These are phyloP conservation scores for Onygenales sp. DNA, from an alignment of 2,329 filamentous ascomycete genomes.

Conservation along the genomic window DNA sequence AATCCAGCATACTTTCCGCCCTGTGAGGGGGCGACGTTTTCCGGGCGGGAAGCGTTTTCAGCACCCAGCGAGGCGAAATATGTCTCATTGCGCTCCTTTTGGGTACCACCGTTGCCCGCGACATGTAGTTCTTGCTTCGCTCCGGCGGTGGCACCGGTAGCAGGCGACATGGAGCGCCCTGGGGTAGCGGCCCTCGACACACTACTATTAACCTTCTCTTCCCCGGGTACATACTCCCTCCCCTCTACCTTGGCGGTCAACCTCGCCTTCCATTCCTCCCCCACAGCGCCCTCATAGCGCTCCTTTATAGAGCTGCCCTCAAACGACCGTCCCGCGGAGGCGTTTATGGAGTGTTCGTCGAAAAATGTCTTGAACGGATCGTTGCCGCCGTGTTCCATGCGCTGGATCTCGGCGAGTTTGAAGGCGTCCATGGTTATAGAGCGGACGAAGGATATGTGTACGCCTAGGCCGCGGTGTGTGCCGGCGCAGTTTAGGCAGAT, in stretches of 20 bases:
- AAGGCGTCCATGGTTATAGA: conserved; percentile 99
- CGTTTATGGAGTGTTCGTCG: conserved; percentile 58
- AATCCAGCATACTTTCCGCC: conserved; percentile 91
- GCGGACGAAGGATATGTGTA: conserved; percentile 97
- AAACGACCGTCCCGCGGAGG: conserved; percentile 61
- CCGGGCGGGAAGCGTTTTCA: conserved; percentile 69
- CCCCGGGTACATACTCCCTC: conserved; percentile 68
- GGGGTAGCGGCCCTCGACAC: conserved; percentile 30
- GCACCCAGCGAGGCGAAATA: conserved; percentile 82
- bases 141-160: conserved; percentile 15
- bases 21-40: conserved; percentile 70
- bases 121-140: conserved; percentile 17
- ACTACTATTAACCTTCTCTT: conserved; percentile 42
- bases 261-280: conserved; percentile 92
- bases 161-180: conserved; percentile 24
- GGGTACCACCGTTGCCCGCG: conserved; percentile 32
- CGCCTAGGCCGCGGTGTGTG: conserved; percentile 85
- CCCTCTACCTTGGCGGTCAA: conserved; percentile 81
- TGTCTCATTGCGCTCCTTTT: conserved; percentile 63
- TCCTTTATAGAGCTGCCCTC: conserved; percentile 85
- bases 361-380: conserved; percentile 81
- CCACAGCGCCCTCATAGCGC: conserved; percentile 78
- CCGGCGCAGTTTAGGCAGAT: conserved; percentile 96
- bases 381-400: conserved; percentile 90
- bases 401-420: conserved; percentile 82